phyloP scores from a whole-genome alignment of 2,329 filamentous ascomycete genomes.

The Penicillium sp. region DNA sequence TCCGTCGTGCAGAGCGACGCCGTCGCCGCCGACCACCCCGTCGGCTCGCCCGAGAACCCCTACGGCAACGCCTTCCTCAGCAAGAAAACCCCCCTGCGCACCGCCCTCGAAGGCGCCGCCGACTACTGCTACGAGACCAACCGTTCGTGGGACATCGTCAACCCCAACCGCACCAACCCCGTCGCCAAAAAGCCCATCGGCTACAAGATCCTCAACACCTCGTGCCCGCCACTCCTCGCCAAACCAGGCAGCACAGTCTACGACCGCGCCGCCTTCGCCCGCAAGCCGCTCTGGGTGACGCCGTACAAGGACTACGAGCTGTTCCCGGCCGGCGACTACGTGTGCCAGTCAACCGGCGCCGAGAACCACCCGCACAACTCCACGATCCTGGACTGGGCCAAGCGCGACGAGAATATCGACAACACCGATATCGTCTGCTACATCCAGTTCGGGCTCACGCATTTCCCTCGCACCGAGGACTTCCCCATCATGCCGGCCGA shows the following conservation, averaged over 20 bases:
- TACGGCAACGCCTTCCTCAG: slow-evolving; percentile 91
- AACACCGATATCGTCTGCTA: slow-evolving; percentile 58
- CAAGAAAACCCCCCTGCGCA: slow-evolving; percentile 75
- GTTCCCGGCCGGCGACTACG: slow-evolving; percentile 59
- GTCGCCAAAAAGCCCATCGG: slow-evolving; percentile 79
- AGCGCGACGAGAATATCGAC: slow-evolving; percentile 52
- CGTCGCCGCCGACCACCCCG: slow-evolving; percentile 64
- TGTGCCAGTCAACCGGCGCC: slow-evolving; percentile 55
- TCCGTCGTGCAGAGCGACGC: slow-evolving; percentile 83
- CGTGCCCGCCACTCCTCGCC: slow-evolving; percentile 75
- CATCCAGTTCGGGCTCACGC: slow-evolving; percentile 58
- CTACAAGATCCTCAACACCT: slow-evolving; percentile 87
- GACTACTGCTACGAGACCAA: slow-evolving; percentile 79
- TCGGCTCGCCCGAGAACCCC: slow-evolving; percentile 76
- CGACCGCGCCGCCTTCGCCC: slow-evolving; percentile 83
- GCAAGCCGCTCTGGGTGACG: slow-evolving; percentile 87
- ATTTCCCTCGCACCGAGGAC: slow-evolving; percentile 52
- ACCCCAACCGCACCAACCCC: slow-evolving; percentile 78
- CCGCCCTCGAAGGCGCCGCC: slow-evolving; percentile 64
- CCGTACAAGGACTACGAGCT: slow-evolving; percentile 58
- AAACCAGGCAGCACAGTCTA: slow-evolving; percentile 79
- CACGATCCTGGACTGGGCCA: slow-evolving; percentile 41
- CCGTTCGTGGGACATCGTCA: slow-evolving; percentile 87
- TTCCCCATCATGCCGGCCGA: slow-evolving; percentile 61
- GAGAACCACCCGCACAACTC: slow-evolving; percentile 42